These are phyloP conservation scores for Petunia axillaris DNA, from an alignment of 257 asterid genomes.

Conservation along the genomic window DNA sequence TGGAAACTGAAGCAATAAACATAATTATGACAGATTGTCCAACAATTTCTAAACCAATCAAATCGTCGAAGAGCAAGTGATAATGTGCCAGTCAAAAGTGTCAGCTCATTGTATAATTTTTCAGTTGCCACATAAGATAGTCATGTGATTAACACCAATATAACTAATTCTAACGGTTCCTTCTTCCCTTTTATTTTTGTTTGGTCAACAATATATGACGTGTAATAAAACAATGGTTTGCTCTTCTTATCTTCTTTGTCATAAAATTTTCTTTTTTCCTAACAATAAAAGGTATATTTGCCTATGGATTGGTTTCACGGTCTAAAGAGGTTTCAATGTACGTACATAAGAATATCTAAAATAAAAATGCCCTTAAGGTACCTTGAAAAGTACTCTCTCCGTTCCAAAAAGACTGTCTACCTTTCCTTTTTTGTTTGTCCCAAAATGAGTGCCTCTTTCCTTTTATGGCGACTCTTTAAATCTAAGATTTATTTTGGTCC, in stretches of 20 bases:
- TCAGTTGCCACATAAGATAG: background rate
- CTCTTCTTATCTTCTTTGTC: too few relatives aligned
- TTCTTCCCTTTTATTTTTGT: too few relatives aligned
- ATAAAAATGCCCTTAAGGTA: too few relatives aligned
- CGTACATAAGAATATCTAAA: background rate
- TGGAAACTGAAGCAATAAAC: conserved; percentile 13
- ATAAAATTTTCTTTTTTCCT: too few relatives aligned
- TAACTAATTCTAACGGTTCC: background rate
- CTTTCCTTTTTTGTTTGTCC: too few relatives aligned
- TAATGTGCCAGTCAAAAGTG: conserved; percentile 2
- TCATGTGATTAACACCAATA: background rate
- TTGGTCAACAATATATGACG: background rate
- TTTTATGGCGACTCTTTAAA: too few relatives aligned
- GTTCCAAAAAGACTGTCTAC: too few relatives aligned
- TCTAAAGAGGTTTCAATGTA: background rate
- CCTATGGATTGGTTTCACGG: background rate
- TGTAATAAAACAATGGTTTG: background rate
- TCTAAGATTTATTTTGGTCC: too few relatives aligned
- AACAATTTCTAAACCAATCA: conserved; percentile 1
- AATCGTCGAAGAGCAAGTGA: background rate
- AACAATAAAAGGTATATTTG: too few relatives aligned
- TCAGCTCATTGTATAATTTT: background rate
- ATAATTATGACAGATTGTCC: conserved; percentile 23
- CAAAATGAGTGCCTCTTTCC: too few relatives aligned
- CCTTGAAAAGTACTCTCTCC: too few relatives aligned